phyloP scores from a whole-genome alignment of 805 yeast species.

The Kuraishia floccosa region DNA sequence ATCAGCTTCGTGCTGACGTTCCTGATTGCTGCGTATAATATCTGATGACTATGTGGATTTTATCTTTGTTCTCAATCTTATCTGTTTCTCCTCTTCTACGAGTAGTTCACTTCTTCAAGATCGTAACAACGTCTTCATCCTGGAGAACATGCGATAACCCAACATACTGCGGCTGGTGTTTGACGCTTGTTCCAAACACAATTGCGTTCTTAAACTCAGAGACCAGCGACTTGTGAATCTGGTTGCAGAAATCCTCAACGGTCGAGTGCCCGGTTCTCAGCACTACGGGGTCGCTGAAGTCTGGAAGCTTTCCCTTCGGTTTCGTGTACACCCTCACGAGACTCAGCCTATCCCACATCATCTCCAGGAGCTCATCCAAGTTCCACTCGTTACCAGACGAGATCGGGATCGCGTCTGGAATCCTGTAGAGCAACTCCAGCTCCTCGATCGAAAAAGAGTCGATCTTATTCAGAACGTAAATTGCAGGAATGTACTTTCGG shows the following conservation, averaged over 20 bases:
- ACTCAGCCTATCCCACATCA: constrained; percentile 90
- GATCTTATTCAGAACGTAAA: constrained; percentile 90
- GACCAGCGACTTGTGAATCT: constrained; percentile 88
- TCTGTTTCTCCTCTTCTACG: neutral
- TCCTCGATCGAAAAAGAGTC: constrained; percentile 94
- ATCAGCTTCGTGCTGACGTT: constrained; percentile 41
- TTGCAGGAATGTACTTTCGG: constrained; percentile 90
- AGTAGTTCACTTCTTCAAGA: constrained; percentile 49
- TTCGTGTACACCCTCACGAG: constrained; percentile 94
- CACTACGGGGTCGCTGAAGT: constrained; percentile 91
- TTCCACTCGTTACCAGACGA: constrained; percentile 97
- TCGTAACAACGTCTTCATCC: constrained; percentile 97
- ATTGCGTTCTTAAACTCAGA: constrained; percentile 90
- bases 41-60: constrained; percentile 3
- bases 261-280: constrained; percentile 71
- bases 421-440: constrained; percentile 77
- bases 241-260: constrained; percentile 93
- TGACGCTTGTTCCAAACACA: constrained; percentile 89
- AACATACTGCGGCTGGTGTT: constrained; percentile 96
- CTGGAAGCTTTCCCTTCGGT: constrained; percentile 92
- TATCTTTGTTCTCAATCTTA: neutral
- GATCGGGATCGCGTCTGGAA: constrained; percentile 96
- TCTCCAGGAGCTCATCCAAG: constrained; percentile 83
- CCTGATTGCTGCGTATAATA: constrained; percentile 48
- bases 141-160: constrained; percentile 75